Evolutionary conservation across 2,329 filamentous ascomycete species (phyloP), one percentile per base, ranked within the genome.

Genomic region (Moelleriella libera): DNA sequence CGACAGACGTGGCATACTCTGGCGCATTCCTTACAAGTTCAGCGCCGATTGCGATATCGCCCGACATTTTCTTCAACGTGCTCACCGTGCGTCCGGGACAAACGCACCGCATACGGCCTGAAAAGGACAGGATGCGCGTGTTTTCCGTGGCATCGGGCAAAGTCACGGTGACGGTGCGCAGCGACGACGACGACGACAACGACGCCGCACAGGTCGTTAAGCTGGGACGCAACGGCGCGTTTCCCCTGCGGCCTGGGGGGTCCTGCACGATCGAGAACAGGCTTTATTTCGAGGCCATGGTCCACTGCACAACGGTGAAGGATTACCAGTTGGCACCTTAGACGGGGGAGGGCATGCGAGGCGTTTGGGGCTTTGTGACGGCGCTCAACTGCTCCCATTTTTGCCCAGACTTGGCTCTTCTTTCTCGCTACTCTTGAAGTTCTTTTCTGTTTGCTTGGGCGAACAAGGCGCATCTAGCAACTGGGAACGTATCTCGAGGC

Each of bases 221-320:
- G 0, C 54, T 74, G 3, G 72, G 72, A 0, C 60, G 63, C 1
- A 63, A 69, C 46, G 69, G 72, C 30, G 59, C 69, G 53, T 70
- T 75, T 50, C 60, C 63, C 45, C 59, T 75, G 39, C 59, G 56
- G 28, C 62, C 68, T 0, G 66, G 67, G 0, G 58, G 57, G 45
- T 47, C 47, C 1, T 71, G 67, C 51, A 58, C 55, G 14, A 63
- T 67, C 5, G 58, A 63, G 48, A 76, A 76, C 50, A 57, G 60
- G 32, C 54, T 68, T 0, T 74, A 75, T 49, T 41, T 64, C 3
- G 68, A 74, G 48, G 64, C 68, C 0, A 60, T 65, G 14, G 50
- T 75, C 41, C 68, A 72, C 48, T 63, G 68, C 46, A 65, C 63
- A 3, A 61, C 63, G 5, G 53, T 68, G 28, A 49, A 47, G 11